These are phyloP conservation scores for Pythium biforme DNA, from an alignment of 352 stramenopile genomes.

Conservation along the genomic window DNA sequence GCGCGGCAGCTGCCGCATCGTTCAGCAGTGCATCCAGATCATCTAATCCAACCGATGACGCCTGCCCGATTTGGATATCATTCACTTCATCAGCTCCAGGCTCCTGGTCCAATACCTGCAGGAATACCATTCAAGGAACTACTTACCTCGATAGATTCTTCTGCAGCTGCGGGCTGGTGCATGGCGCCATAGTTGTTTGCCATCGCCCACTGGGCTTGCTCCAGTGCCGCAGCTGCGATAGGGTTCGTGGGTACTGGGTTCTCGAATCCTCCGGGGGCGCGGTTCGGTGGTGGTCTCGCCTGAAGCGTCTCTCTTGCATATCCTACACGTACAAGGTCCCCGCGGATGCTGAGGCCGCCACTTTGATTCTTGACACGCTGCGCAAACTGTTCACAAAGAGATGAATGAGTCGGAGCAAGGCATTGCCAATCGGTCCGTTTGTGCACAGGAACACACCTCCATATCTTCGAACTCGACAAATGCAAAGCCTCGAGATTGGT, in stretches of 20 bases:
- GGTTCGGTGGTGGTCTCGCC: background rate
- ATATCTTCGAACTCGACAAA: constrained; percentile 77
- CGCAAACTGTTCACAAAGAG: background rate
- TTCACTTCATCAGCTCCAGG: background rate
- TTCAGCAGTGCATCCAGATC: constrained; percentile 66
- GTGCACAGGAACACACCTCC: constrained; percentile 36
- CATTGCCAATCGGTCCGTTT: background rate
- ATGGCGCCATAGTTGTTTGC: constrained; percentile 48
- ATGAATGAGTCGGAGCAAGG: background rate
- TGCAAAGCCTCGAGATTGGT: constrained; percentile 65
- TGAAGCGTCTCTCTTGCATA: constrained; percentile 51
- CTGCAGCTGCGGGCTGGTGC: background rate
- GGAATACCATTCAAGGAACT: too few relatives aligned
- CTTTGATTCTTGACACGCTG: constrained; percentile 7
- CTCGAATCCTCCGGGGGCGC: constrained; percentile 4
- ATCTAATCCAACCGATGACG: constrained; percentile 17
- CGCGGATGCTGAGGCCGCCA: constrained; percentile 8
- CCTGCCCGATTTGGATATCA: background rate
- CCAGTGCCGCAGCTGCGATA: constrained; percentile 58
- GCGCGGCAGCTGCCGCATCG: constrained; percentile 51
- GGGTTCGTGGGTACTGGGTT: constrained; percentile 31
- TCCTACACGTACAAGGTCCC: constrained; percentile 42
- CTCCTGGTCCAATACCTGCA: too few relatives aligned
- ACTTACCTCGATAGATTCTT: background rate
- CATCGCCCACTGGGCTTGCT: constrained; percentile 83